A percentile compares a stretch with the other conserved stretches of the same genome.
phyloP scores from a whole-genome alignment of 176 grass and related monocot species.

The Poa pratensis region DNA sequence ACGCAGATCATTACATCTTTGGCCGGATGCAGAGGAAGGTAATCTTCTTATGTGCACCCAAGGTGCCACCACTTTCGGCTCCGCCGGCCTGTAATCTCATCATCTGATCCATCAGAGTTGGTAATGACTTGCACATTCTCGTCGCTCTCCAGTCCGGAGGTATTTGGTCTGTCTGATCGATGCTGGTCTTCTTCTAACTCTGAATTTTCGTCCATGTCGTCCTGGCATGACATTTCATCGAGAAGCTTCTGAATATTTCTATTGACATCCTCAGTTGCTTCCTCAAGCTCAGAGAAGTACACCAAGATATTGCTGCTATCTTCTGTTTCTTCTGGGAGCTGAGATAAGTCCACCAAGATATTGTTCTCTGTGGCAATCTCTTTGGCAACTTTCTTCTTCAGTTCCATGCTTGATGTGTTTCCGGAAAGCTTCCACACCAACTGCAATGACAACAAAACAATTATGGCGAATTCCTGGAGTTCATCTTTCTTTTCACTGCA shows the following conservation, averaged over 20 bases:
- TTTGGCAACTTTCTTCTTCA: conserved; percentile 52
- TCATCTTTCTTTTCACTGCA: background rate
- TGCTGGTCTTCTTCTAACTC: conserved; percentile 4
- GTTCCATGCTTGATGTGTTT: conserved; percentile 30
- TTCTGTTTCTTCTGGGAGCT: conserved; percentile 27
- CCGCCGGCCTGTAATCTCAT: background rate
- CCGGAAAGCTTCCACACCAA: conserved; percentile 52
- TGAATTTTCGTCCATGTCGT: conserved; percentile 17
- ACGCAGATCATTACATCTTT: too few species aligned
- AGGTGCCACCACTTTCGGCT: conserved; percentile 20
- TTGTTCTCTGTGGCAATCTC: conserved; percentile 45
- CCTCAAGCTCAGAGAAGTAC: conserved; percentile 26
- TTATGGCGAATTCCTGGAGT: conserved; percentile 11
- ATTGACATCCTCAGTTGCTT: background rate
- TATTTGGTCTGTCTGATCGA: background rate
- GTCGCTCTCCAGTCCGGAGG: background rate
- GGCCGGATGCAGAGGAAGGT: background rate
- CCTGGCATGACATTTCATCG: background rate
- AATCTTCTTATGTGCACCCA: conserved; percentile 27
- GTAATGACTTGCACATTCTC: background rate
- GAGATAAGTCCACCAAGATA: conserved; percentile 20
- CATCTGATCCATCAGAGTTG: conserved; percentile 5
- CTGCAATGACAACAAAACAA: conserved; percentile 35
- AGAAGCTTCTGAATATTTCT: background rate
- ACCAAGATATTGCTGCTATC: conserved; percentile 10